These are phyloP conservation scores for Amylostereum areolatum DNA, from an alignment of 1,284 basidiomycete genomes.

Conservation along the genomic window DNA sequence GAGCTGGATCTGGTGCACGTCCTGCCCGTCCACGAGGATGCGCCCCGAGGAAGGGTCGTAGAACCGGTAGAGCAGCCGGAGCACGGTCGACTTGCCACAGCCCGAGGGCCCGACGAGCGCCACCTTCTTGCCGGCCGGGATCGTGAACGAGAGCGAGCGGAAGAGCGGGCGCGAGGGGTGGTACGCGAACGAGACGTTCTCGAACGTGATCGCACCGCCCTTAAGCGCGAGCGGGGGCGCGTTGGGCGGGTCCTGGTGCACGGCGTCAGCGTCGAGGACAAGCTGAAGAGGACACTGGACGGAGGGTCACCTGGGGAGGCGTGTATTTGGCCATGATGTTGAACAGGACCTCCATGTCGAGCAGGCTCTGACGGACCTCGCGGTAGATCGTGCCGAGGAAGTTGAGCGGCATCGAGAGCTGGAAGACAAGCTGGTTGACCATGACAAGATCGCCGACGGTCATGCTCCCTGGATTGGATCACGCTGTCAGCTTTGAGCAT, in stretches of 20 bases:
- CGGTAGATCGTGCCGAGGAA: conserved; percentile 97
- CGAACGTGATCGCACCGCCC: conserved; percentile 89
- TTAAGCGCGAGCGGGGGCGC: conserved; percentile 67
- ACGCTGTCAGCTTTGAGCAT: not conserved
- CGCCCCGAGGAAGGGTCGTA: conserved; percentile 81
- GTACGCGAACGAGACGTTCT: conserved; percentile 91
- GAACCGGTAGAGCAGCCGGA: conserved; percentile 92
- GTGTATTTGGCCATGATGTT: conserved; percentile 84
- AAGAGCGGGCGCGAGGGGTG: conserved; percentile 90
- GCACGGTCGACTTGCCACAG: conserved; percentile 97
- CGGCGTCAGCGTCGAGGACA: not conserved
- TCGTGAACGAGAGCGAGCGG: conserved; percentile 80
- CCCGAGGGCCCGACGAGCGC: conserved; percentile 96
- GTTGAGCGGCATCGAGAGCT: conserved; percentile 92
- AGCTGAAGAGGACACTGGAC: not conserved
- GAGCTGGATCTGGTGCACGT: conserved; percentile 72
- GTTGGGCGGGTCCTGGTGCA: conserved; percentile 55
- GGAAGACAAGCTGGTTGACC: conserved; percentile 99
- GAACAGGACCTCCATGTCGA: conserved; percentile 97
- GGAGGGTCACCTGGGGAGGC: conserved; percentile 51
- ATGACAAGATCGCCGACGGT: conserved; percentile 97
- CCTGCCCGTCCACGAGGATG: conserved; percentile 86
- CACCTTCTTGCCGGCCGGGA: conserved; percentile 93
- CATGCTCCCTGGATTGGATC: conserved; percentile 72
- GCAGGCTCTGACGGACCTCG: conserved; percentile 89